Evolutionary conservation across 352 stramenopile species (phyloP).

Genomic region (Plasmopara muralis): DNA sequence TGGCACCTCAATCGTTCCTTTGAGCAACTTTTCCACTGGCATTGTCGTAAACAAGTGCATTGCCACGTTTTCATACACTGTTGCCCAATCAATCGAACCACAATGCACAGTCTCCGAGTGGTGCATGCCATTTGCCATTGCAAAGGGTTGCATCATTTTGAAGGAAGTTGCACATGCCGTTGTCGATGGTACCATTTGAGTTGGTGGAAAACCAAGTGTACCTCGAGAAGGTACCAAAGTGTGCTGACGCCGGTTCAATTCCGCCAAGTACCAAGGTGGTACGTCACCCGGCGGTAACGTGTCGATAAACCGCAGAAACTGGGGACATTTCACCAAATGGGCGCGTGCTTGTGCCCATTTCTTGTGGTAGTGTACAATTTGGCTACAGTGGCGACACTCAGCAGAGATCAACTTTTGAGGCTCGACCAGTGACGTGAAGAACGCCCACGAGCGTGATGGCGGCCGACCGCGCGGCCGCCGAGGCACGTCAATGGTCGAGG

Average conservation of each 20-base stretch:
- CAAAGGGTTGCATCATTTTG: conserved; percentile 17
- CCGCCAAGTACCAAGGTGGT: conserved; percentile 45
- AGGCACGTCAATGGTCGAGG: conserved; percentile 2
- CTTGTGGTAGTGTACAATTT: conserved; percentile 41
- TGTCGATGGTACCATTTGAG: conserved; percentile 5
- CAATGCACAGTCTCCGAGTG: conserved; percentile 1
- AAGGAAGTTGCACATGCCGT: conserved; percentile 5
- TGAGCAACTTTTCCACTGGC: conserved; percentile 11
- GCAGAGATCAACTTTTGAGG: conserved; percentile 40
- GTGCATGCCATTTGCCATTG: conserved; percentile 1
- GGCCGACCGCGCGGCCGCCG: conserved; percentile 32
- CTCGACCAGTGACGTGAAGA: conserved; percentile 39
- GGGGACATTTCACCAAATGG: conserved; percentile 49
- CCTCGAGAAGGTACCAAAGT: not conserved
- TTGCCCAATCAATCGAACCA: conserved; percentile 5
- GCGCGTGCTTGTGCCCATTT: conserved; percentile 55
- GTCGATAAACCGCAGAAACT: conserved; percentile 40
- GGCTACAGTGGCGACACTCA: conserved; percentile 46
- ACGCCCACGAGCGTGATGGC: conserved; percentile 42
- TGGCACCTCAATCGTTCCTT: conserved; percentile 8
- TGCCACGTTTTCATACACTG: conserved; percentile 23
- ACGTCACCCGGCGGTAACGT: conserved; percentile 18
- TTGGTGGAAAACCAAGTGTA: not conserved
- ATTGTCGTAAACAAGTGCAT: conserved; percentile 34
- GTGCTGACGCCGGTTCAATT: conserved; percentile 32